Conservation (phyloP, 1,284 basidiomycete genomes). For the Gastroboletus turbinatus region DNA sequence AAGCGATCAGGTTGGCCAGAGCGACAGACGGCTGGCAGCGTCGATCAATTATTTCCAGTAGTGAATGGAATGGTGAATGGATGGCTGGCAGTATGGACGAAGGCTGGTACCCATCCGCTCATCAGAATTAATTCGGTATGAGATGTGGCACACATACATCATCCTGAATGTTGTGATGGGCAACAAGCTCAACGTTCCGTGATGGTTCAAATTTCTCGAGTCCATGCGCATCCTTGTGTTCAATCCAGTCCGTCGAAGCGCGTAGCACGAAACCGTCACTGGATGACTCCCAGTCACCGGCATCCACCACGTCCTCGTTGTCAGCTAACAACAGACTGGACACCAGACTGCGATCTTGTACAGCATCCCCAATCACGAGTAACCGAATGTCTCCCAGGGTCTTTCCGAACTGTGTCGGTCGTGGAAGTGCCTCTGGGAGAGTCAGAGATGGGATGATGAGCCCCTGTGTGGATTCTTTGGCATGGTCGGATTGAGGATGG, state of each 20-base stretch:
- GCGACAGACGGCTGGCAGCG: slow-evolving; percentile 47
- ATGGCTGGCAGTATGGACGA: slow-evolving; percentile 44
- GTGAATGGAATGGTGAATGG: slow-evolving; percentile 54
- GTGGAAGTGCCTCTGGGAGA: slow-evolving; percentile 55
- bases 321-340: slow-evolving; percentile 50
- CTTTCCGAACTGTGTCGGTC: slow-evolving; percentile 62
- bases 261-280: slow-evolving; percentile 42
- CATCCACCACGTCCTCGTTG: slow-evolving; percentile 64
- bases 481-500: slow-evolving; percentile 44
- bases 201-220: slow-evolving; percentile 62
- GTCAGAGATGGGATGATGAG: slow-evolving; percentile 71
- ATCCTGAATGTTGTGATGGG: slow-evolving; percentile 20
- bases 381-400: slow-evolving; percentile 60
- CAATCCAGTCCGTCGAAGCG: slow-evolving; percentile 69
- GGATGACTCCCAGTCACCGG: slow-evolving; percentile 53
- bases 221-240: slow-evolving; percentile 60
- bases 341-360: slow-evolving; percentile 30
- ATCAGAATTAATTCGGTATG: slow-evolving; percentile 8
- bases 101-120: slow-evolving; percentile 11
- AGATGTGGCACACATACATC: slow-evolving; percentile 20
- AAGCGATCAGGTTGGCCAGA: slow-evolving; percentile 53
- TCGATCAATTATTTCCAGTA: slow-evolving; percentile 51
- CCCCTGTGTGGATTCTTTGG: slow-evolving; percentile 46
- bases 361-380: slow-evolving; percentile 49
- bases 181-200: slow-evolving; percentile 60